Evolutionary conservation across 345 rosid genomes (phyloP).

Genomic region (Melaleuca alternifolia): DNA sequence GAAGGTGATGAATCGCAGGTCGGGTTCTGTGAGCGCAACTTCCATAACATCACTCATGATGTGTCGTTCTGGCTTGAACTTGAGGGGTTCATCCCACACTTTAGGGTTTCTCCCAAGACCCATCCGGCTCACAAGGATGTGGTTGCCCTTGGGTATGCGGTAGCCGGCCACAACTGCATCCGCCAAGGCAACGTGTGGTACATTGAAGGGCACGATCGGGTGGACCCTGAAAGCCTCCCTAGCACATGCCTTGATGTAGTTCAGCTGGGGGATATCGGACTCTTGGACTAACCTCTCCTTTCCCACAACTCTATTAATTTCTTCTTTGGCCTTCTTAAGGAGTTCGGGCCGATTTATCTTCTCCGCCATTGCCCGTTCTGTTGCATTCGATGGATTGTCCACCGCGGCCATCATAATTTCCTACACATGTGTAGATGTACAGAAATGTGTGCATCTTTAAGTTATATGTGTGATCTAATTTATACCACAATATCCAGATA

Average conservation of each 20-base stretch:
- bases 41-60: neutral
- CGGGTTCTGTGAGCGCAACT: neutral
- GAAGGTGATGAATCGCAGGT: neutral
- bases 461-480: no score
- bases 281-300: neutral
- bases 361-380: neutral
- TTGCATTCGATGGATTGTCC: neutral
- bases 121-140: no score
- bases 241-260: neutral
- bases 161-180: no score
- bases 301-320: neutral
- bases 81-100: neutral
- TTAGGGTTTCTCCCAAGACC: no score
- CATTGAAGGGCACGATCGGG: neutral
- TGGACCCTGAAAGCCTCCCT: neutral
- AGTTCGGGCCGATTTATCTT: neutral
- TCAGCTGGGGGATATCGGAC: neutral
- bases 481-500: neutral
- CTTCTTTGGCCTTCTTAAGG: neutral
- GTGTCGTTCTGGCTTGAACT: neutral
- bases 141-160: no score
- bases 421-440: neutral
- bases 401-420: neutral
- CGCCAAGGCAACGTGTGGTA: no score
- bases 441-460: neutral